Base-by-base conservation (phyloP, 352 stramenopile species). In the Blastocystis sp. region DNA sequence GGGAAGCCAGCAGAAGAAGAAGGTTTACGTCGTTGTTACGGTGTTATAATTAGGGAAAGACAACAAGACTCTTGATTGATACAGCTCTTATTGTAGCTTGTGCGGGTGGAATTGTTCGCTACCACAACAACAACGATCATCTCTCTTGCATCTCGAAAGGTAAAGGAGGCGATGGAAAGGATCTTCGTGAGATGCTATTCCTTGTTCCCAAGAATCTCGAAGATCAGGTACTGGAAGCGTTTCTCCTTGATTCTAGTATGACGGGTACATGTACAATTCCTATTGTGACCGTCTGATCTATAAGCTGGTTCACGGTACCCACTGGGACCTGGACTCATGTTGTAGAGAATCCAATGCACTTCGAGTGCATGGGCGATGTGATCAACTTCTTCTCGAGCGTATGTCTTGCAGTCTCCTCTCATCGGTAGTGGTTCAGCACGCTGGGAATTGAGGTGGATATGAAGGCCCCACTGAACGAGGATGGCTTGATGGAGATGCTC, bases 251-350 rank as follows among this genome's bases (percentile, higher is more conserved):
- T 24, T 24, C 4, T 85, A 85, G 73, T 85, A 85, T 45, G 50
- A 68, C n/a, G 24, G 68, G 9, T 85, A 68, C 30, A 65, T 47
- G 50, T 68, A 69, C 47, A 85, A 68, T 43, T 43, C 45, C 50
- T 85, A 85, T n/a, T 59, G 30, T 9, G 73, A 85, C 73, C 54
- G 73, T 69, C 53, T 85, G 8, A 85, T 85, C 56, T 68, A 68
- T 45, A 53, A 37, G 18, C 56, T 85, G 39, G 34, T 85, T 13
- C 45, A 85, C 24, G 63, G 73, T 85, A 41, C 5, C 9, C 9
- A 24, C 4, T 66, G 18, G 6, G 3, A 53, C 50, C 47, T 3
- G n/a, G n/a, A 9, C 9, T 85, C 20, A 65, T 1, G 43, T n/a
- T 13, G 6, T 62, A 85, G 73, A 68, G n/a, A 85, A 85, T 45